These are phyloP conservation scores for Debaryomyces sp. DNA, from an alignment of 1,139 yeast species.

Conservation along the genomic window DNA sequence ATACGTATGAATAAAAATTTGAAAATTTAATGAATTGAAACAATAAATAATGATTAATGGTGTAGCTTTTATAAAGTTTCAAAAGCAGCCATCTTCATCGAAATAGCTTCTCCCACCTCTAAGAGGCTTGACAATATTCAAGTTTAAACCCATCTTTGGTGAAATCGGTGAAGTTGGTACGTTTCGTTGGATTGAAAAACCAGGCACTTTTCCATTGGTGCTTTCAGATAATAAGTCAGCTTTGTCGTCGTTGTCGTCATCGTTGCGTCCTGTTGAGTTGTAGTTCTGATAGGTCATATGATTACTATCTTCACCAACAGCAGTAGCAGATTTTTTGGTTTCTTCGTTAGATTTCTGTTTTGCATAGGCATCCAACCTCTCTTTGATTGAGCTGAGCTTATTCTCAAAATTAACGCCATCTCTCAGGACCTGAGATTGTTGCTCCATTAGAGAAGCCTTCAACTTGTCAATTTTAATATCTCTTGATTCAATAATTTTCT, in stretches of 20 bases:
- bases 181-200: conserved; percentile 5
- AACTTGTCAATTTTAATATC: conserved; percentile 60
- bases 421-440: conserved; percentile 49
- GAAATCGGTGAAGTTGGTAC: conserved; percentile 27
- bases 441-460: conserved; percentile 53
- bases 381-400: conserved; percentile 47
- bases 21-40: neutral
- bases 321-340: neutral
- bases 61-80: neutral
- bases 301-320: neutral
- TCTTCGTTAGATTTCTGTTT: conserved; percentile 1
- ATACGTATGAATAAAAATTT: neutral
- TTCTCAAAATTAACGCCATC: conserved; percentile 59
- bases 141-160: conserved; percentile 49
- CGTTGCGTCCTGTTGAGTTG: neutral
- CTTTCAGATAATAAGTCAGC: neutral
- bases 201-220: neutral
- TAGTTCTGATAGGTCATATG: neutral
- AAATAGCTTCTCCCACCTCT: conserved; percentile 50
- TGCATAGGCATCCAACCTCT: conserved; percentile 31
- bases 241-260: neutral
- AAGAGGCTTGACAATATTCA: conserved; percentile 67
- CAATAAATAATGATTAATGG: neutral
- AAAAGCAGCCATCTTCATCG: conserved; percentile 6
- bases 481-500: conserved; percentile 61